Percentiles rank a stretch among this genome's conserved stretches.
phyloP scores from a whole-genome alignment of 768 basidiomycete species.

The Royoungia palumana region DNA sequence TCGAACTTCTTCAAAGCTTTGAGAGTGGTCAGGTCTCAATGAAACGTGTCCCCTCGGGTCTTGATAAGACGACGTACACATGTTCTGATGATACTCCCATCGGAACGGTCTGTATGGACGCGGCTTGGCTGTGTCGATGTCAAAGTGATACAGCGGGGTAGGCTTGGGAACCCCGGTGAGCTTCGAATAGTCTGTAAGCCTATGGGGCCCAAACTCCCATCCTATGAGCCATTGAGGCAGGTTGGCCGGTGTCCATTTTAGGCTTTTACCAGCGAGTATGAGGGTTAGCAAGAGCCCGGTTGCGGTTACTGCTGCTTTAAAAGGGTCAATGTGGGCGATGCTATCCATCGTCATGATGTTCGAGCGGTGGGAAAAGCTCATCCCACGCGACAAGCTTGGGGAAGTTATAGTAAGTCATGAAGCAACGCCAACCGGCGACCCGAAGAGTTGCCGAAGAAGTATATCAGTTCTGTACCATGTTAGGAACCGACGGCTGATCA shows the following conservation, averaged over 20 bases:
- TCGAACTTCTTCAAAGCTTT: slow-evolving; percentile 47
- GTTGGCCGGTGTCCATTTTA: background rate
- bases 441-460: too few relatives aligned
- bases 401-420: too few relatives aligned
- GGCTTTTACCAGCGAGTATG: background rate
- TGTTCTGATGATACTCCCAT: slow-evolving; percentile 56
- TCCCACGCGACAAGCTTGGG: background rate
- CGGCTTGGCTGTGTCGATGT: slow-evolving; percentile 41
- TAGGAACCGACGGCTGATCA: too few relatives aligned
- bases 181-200: slow-evolving; percentile 38
- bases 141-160: slow-evolving; percentile 39
- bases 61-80: slow-evolving; percentile 37
- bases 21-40: background rate
- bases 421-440: too few relatives aligned
- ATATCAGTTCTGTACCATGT: too few relatives aligned
- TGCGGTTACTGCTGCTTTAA: background rate
- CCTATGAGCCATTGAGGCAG: slow-evolving; percentile 8
- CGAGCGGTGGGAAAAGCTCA: background rate
- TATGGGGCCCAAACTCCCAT: slow-evolving; percentile 5
- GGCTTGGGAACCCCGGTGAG: slow-evolving; percentile 46
- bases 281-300: slow-evolving; percentile 1
- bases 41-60: background rate
- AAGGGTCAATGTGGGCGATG: background rate
- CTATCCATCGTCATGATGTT: slow-evolving; percentile 13
- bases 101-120: slow-evolving; percentile 56